These are phyloP conservation scores for Candida jianshihensis DNA, from an alignment of 805 yeast genomes.

Conservation along the genomic window DNA sequence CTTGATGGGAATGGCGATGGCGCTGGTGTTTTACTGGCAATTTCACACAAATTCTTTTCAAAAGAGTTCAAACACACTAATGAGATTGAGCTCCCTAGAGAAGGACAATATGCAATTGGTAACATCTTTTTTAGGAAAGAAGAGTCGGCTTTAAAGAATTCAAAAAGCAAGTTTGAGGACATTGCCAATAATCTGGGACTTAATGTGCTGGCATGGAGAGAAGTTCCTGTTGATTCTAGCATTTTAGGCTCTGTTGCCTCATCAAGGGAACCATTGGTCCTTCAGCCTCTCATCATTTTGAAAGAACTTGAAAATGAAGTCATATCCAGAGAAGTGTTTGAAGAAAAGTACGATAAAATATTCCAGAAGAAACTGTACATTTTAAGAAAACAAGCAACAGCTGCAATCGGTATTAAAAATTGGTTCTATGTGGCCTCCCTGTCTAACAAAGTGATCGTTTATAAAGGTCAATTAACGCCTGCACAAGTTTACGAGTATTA, in stretches of 20 bases:
- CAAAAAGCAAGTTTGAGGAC: conserved; percentile 71
- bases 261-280: conserved; percentile 83
- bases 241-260: conserved; percentile 92
- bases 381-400: conserved; percentile 83
- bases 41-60: conserved; percentile 81
- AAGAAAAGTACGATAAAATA: conserved; percentile 44
- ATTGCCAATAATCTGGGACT: conserved; percentile 74
- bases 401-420: conserved; percentile 86
- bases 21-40: conserved; percentile 91
- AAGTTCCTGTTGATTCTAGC: conserved; percentile 90
- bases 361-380: conserved; percentile 83
- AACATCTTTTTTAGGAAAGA: conserved; percentile 91
- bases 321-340: conserved; percentile 46
- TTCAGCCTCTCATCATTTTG: conserved; percentile 89
- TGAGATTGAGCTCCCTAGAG: conserved; percentile 60
- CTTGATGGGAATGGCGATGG: conserved; percentile 98
- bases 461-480: conserved; percentile 97
- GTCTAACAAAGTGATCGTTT: conserved; percentile 82
- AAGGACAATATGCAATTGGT: conserved; percentile 92
- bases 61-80: conserved; percentile 76
- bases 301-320: conserved; percentile 37
- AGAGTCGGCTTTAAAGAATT: conserved; percentile 54
- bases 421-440: conserved; percentile 97
- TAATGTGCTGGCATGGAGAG: conserved; percentile 88
- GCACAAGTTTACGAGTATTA: conserved; percentile 92